Evolutionary conservation across 2,329 filamentous ascomycete species (phyloP).

Genomic region (Colletotrichum sansevieriae): DNA sequence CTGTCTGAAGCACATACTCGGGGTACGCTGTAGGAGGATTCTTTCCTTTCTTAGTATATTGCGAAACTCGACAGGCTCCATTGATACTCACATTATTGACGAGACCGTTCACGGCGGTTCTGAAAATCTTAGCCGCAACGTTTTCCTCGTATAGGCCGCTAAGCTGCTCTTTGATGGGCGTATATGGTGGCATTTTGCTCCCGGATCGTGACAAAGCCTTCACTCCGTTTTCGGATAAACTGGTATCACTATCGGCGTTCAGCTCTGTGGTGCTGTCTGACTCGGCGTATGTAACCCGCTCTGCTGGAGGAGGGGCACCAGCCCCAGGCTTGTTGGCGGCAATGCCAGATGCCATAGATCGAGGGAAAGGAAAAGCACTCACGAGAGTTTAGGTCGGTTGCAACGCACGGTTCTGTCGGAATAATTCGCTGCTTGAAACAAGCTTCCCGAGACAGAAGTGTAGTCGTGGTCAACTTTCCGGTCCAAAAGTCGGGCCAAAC

Average conservation of each 20-base stretch:
- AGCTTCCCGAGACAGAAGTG: not conserved
- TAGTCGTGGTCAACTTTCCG: not conserved
- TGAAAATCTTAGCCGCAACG: conserved; percentile 42
- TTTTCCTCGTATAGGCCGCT: conserved; percentile 42
- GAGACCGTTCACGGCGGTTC: conserved; percentile 37
- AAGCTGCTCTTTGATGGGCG: conserved; percentile 27
- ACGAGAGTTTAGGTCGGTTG: not conserved
- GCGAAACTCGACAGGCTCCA: not conserved
- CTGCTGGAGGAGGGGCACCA: not conserved
- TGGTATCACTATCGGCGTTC: conserved; percentile 33
- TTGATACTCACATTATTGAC: conserved; percentile 36
- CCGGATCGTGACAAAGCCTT: not conserved
- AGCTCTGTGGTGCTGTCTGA: conserved; percentile 31
- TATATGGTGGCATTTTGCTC: conserved; percentile 1
- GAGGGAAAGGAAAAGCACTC: not conserved
- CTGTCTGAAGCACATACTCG: conserved; percentile 43
- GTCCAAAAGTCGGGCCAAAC: conserved; percentile 19
- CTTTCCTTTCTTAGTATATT: conserved; percentile 5
- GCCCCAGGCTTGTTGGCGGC: not conserved
- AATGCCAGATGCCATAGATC: conserved; percentile 4
- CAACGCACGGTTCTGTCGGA: not conserved
- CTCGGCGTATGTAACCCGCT: not conserved
- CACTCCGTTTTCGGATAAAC: conserved; percentile 21
- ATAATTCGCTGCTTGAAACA: conserved; percentile 4
- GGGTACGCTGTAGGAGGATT: conserved; percentile 41